These are phyloP conservation scores for Suillus variegatus DNA, from an alignment of 768 basidiomycete genomes.

Conservation along the genomic window DNA sequence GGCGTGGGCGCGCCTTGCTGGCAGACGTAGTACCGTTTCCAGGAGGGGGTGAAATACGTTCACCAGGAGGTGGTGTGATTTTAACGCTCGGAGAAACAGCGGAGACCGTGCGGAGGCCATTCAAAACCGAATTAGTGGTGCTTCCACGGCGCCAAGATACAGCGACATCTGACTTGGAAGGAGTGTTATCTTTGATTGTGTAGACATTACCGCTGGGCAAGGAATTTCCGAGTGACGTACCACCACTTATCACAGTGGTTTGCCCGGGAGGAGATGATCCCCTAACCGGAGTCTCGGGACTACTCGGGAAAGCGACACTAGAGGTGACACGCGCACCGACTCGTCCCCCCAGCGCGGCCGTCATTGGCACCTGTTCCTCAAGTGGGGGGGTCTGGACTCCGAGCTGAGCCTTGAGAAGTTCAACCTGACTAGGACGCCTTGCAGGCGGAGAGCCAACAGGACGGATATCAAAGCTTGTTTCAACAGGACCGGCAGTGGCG, in stretches of 20 bases:
- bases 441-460: constrained; percentile 56
- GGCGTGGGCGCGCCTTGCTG: constrained; percentile 59
- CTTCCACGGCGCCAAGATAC: constrained; percentile 80
- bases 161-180: constrained; percentile 83
- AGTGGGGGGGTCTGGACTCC: constrained; percentile 37
- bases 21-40: constrained; percentile 15
- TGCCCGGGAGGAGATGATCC: constrained; percentile 47
- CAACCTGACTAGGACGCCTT: constrained; percentile 71
- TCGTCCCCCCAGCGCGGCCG: constrained; percentile 73
- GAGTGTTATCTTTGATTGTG: constrained; percentile 31
- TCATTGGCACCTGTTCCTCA: constrained; percentile 77
- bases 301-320: constrained; percentile 39
- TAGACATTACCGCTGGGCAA: constrained; percentile 38
- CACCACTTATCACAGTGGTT: constrained; percentile 72
- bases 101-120: constrained; percentile 60
- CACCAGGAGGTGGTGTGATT: constrained; percentile 70
- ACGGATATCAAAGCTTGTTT: constrained; percentile 64
- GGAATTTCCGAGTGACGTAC: constrained; percentile 63
- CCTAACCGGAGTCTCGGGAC: constrained; percentile 46
- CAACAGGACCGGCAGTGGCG: constrained; percentile 72
- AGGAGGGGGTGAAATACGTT: constrained; percentile 57
- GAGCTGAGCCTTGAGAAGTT: constrained; percentile 63
- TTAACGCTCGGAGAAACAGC: constrained; percentile 61
- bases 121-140: constrained; percentile 69
- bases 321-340: constrained; percentile 63